phyloP scores from a whole-genome alignment of 2,329 filamentous ascomycete genomes.

The Anisogramma anomala region DNA sequence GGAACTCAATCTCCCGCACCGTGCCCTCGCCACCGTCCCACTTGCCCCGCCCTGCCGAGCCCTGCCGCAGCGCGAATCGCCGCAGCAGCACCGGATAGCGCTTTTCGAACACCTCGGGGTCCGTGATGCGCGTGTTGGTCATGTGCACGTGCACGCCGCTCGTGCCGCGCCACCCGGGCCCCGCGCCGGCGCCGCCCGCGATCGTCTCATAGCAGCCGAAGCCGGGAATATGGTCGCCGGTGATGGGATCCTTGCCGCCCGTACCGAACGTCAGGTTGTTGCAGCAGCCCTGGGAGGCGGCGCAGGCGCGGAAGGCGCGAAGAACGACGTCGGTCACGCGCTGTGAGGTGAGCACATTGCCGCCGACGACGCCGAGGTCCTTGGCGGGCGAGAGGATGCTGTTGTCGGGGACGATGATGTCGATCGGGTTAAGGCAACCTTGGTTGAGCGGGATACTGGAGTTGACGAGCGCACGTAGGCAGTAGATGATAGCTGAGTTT shows the following conservation, averaged over 20 bases:
- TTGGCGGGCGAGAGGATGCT: conserved; percentile 22
- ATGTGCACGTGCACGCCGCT: conserved; percentile 26
- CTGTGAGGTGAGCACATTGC: conserved; percentile 45
- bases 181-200: conserved; percentile 24
- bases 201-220: conserved; percentile 29
- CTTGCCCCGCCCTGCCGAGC: conserved; percentile 16
- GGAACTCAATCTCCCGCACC: conserved; percentile 59
- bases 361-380: conserved; percentile 27
- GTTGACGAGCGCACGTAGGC: conserved; percentile 24
- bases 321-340: conserved; percentile 23
- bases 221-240: conserved; percentile 18
- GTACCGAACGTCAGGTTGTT: conserved; percentile 24
- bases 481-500: conserved; percentile 28
- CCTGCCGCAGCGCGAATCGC: conserved; percentile 22
- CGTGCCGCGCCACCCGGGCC: conserved; percentile 20
- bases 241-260: conserved; percentile 20
- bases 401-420: conserved; percentile 22
- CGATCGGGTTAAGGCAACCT: conserved; percentile 24
- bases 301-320: conserved; percentile 19
- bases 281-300: conserved; percentile 22
- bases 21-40: conserved; percentile 56
- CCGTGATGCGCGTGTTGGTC: conserved; percentile 28
- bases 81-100: conserved; percentile 24
- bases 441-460: conserved; percentile 27
- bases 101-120: conserved; percentile 26